Base-by-base conservation (phyloP, 352 stramenopile species). In the Phytophthora syringae region DNA sequence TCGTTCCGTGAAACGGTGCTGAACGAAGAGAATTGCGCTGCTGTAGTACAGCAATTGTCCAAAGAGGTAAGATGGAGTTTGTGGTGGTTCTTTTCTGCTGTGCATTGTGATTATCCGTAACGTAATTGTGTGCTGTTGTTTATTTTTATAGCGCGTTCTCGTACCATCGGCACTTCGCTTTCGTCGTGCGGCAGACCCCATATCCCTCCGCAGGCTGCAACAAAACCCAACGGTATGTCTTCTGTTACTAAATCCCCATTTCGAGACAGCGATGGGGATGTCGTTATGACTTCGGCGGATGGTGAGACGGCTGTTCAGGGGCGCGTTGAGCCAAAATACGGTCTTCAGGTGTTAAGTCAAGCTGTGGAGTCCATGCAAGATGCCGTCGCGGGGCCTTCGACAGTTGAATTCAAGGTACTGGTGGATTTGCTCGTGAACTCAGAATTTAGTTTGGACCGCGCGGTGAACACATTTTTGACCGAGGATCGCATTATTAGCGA, bases 341-440 rank as follows among this genome's bases (percentile, higher is more conserved):
- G 86, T 25, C 79, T 94, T 25, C 86, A 92, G 48, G 72, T 91
- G 5, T 62, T 94, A 12, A 90, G 78, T 22, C 80, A 82, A n/a
- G 83, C 84, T 4, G 79, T 93, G 40, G 81, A 90, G 21, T 90
- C 80, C n/a, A 93, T 96, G 79, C 74, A 91, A 20, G 86, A 94
- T 36, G 81, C 86, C 11, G 85, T 92, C 27, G 82, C 77, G 32
- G 81, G 76, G 28, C 65, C 74, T 22, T 67, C 72, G 13, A 52
- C 67, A 5, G 72, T 92, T 37, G 82, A 93, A 59, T 80, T 86
- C 20, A 92, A 96, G 50, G 70, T 86, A 3, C 68, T 96, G 10
- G 77, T 93, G 37, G 84, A 94, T 49, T 36, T 94, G 39, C 69
- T 94, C 11, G 34, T 94, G 50, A 72, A 87, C 34, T 88, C 82